Base-by-base conservation (phyloP, 1,284 basidiomycete species). In the Ceratobasidium sp. region DNA sequence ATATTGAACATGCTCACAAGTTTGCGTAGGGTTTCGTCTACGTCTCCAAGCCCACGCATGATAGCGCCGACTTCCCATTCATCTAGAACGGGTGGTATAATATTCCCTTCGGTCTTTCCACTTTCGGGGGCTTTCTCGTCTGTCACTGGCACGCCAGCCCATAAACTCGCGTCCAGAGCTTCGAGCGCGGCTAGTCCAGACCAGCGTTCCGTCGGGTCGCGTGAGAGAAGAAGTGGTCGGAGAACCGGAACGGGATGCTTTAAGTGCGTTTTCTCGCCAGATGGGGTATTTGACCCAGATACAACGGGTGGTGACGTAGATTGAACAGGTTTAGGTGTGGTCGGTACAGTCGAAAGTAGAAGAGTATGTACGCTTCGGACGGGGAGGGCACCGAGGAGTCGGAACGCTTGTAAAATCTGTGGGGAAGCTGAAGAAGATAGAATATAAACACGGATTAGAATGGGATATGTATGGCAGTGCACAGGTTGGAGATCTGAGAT, bases 171-270 rank as follows among this genome's bases (percentile, higher is more conserved):
- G 77, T 90, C 86, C 14, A 93, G 76, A 56, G 84, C 87, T 45
- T 86, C 83, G 56, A 94, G 80, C 77, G 91, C 93, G 1, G 85
- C 84, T 11, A 94, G 79, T 77, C 93, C 92, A 15, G 90, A 78
- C 81, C 90, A 90, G 69, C 88, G 82, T 54, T 91, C 88, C 77
- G 91, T 91, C 0, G 86, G 83, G 56, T 88, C 84, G 4, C 82
- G 79, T 0, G 90, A 91, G 0, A 82, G 84, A 22, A 94, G 82
- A 17, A 91, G 83, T 64, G 85, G 83, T 8, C 89, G 87, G 64
- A 94, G 87, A 73, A 82, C 80, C 7, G 36, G 83, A 80, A 60
- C 89, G 79, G 74, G 87, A 83, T 36, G 84, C 84, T 50, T 67
- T 79, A 17, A 60, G 59, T 41, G 36, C 36, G 41, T 24, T 8